phyloP scores from a whole-genome alignment of 1,139 yeast species.

The Pichia sp. region DNA sequence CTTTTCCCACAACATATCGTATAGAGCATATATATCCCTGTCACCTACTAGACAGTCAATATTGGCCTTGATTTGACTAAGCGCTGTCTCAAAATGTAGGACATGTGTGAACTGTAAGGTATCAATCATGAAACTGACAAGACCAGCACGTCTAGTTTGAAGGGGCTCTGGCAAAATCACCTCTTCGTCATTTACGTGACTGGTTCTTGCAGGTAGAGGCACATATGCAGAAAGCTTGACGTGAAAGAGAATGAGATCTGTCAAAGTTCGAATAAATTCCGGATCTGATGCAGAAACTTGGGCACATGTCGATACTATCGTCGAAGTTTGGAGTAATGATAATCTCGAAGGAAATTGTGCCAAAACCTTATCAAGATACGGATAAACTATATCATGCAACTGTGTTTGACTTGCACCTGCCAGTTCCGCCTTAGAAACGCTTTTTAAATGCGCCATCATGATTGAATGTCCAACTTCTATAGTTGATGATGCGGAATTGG shows the following conservation, averaged over 20 bases:
- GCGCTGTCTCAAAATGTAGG: constrained; percentile 39
- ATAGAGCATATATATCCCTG: constrained; percentile 29
- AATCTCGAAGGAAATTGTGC: constrained; percentile 53
- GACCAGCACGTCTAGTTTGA: constrained; percentile 32
- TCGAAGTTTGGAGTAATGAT: constrained; percentile 42
- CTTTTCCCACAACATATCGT: constrained; percentile 32
- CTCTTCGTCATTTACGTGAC: constrained; percentile 39
- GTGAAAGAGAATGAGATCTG: constrained; percentile 10
- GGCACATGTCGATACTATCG: constrained; percentile 6
- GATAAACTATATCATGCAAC: constrained; percentile 5
- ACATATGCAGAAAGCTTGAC: constrained; percentile 9
- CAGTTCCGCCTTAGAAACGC: background rate
- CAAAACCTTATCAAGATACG: constrained; percentile 12
- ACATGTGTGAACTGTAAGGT: constrained; percentile 50
- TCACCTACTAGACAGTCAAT: constrained; percentile 26
- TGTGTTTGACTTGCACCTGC: constrained; percentile 25
- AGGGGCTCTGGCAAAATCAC: constrained; percentile 3
- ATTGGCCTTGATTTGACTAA: constrained; percentile 35
- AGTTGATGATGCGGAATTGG: constrained; percentile 27
- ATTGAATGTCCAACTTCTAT: constrained; percentile 68
- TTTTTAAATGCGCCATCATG: constrained; percentile 35
- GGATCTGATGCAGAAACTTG: background rate
- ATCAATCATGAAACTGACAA: constrained; percentile 47
- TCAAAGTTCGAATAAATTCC: background rate
- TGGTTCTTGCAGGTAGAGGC: constrained; percentile 13